Percentiles rank a stretch among this genome's conserved stretches.
Conservation (phyloP, 352 stramenopile genomes). For the Phytophthora agathidicida region DNA sequence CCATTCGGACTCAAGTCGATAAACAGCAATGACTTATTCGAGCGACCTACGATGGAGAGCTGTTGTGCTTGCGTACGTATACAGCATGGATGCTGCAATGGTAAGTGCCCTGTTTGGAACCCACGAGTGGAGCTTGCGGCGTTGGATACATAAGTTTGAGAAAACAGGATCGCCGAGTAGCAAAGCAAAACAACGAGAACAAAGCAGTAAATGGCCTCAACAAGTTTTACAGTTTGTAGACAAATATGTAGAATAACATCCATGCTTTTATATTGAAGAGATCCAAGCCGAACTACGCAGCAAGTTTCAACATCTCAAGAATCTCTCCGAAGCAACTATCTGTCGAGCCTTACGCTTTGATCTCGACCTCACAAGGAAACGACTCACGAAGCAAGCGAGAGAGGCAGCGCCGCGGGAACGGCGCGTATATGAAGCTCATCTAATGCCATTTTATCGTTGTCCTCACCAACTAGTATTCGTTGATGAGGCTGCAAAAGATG, state of each 20-base stretch:
- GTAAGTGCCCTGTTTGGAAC: slow-evolving; percentile 9
- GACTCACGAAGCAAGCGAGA: slow-evolving; percentile 10
- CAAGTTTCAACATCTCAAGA: slow-evolving; percentile 4
- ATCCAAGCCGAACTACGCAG: slow-evolving; percentile 11
- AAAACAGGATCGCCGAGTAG: background rate
- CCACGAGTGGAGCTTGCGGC: background rate
- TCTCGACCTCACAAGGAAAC: slow-evolving; percentile 20
- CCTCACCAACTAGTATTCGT: slow-evolving; percentile 17
- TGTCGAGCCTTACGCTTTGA: slow-evolving; percentile 29
- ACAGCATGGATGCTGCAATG: slow-evolving; percentile 9
- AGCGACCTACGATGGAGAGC: slow-evolving; percentile 24
- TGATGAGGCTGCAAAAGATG: slow-evolving; percentile 11
- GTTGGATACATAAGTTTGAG: slow-evolving; percentile 16
- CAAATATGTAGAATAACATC: slow-evolving; percentile 20
- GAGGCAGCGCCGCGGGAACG: slow-evolving; percentile 10
- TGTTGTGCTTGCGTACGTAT: slow-evolving; percentile 25
- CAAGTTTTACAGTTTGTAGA: slow-evolving; percentile 13
- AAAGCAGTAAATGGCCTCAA: slow-evolving; percentile 8
- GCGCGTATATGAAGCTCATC: background rate
- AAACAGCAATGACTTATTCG: slow-evolving; percentile 8
- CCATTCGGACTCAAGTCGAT: background rate
- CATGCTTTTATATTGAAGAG: slow-evolving; percentile 39
- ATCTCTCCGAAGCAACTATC: slow-evolving; percentile 16
- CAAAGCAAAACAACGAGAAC: background rate
- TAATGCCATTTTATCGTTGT: slow-evolving; percentile 18